phyloP scores from a whole-genome alignment of 2,329 filamentous ascomycete species.

The Penicillium vulpinum region DNA sequence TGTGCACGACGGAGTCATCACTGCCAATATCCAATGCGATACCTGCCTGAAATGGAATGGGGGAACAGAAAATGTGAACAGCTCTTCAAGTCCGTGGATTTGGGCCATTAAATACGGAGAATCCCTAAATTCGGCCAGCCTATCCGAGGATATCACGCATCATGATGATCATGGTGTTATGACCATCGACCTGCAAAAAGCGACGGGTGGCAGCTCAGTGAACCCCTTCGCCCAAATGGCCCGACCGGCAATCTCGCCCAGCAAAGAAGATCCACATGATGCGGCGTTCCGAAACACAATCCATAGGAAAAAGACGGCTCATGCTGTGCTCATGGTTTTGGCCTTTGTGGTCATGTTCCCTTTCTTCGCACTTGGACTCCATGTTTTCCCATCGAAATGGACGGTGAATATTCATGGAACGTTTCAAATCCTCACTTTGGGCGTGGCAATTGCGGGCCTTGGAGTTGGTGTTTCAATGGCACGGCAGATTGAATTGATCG shows the following conservation, averaged over 20 bases:
- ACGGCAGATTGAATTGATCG: conserved; percentile 37
- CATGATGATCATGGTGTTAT: conserved; percentile 28
- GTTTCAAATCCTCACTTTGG: conserved; percentile 51
- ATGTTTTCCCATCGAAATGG: conserved; percentile 41
- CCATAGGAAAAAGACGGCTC: conserved; percentile 22
- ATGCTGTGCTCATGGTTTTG: conserved; percentile 40
- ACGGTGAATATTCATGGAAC: conserved; percentile 47
- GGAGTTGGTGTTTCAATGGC: conserved; percentile 55
- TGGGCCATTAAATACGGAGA: conserved; percentile 30
- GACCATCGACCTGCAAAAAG: conserved; percentile 23
- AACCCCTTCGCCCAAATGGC: conserved; percentile 19
- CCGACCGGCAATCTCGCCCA: conserved; percentile 1
- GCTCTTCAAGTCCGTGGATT: conserved; percentile 29
- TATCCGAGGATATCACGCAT: conserved; percentile 17
- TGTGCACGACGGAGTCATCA: conserved; percentile 54
- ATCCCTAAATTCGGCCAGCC: conserved; percentile 22
- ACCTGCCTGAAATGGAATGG: conserved; percentile 27
- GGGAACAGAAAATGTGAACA: conserved; percentile 17
- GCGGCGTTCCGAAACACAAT: conserved; percentile 8
- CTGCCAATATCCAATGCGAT: conserved; percentile 56
- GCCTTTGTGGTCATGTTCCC: conserved; percentile 46
- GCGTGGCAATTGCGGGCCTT: conserved; percentile 51
- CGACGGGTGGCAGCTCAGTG: conserved; percentile 22
- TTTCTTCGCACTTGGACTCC: conserved; percentile 33
- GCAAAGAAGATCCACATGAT: conserved; percentile 2